These are phyloP conservation scores for Saccharomyces hybrid DNA, from an alignment of 1,139 yeast genomes.

Conservation along the genomic window DNA sequence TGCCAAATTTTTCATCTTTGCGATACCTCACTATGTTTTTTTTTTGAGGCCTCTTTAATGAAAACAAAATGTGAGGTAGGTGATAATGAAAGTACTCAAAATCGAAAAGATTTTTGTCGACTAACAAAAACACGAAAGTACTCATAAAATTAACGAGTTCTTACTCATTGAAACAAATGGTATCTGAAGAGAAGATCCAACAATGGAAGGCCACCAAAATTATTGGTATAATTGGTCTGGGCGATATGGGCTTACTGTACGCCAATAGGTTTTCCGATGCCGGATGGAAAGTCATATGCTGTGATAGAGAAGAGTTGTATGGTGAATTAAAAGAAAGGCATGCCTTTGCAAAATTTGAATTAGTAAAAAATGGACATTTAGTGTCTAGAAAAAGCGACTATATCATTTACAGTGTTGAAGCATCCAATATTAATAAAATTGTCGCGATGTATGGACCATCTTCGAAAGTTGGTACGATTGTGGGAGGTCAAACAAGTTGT, in stretches of 20 bases:
- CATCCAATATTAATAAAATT: slow-evolving; percentile 66
- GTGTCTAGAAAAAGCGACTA: slow-evolving; percentile 79
- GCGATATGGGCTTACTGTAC: slow-evolving; percentile 92
- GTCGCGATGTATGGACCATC: slow-evolving; percentile 77
- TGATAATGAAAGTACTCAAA: not conserved
- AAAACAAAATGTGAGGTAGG: not conserved
- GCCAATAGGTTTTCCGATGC: slow-evolving; percentile 71
- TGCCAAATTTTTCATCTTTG: not conserved
- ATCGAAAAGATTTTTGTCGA: not conserved
- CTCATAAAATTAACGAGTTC: too few species aligned
- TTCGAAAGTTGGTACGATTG: slow-evolving; percentile 78
- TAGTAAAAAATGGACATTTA: slow-evolving; percentile 67
- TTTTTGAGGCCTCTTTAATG: not conserved
- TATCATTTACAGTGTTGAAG: slow-evolving; percentile 84
- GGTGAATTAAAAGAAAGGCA: slow-evolving; percentile 41
- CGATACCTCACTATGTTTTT: not conserved
- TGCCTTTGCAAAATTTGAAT: slow-evolving; percentile 42
- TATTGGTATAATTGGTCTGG: slow-evolving; percentile 89
- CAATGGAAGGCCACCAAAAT: slow-evolving; percentile 40
- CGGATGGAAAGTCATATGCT: slow-evolving; percentile 89
- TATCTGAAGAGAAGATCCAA: slow-evolving; percentile 3
- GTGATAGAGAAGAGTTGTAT: slow-evolving; percentile 71
- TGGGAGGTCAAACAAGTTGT: slow-evolving; percentile 97
- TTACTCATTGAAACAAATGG: slow-evolving; percentile 1
- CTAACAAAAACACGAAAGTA: not conserved